Base-by-base conservation (phyloP, 192 early-diverging fungal species). In the Mortierella alpina region DNA sequence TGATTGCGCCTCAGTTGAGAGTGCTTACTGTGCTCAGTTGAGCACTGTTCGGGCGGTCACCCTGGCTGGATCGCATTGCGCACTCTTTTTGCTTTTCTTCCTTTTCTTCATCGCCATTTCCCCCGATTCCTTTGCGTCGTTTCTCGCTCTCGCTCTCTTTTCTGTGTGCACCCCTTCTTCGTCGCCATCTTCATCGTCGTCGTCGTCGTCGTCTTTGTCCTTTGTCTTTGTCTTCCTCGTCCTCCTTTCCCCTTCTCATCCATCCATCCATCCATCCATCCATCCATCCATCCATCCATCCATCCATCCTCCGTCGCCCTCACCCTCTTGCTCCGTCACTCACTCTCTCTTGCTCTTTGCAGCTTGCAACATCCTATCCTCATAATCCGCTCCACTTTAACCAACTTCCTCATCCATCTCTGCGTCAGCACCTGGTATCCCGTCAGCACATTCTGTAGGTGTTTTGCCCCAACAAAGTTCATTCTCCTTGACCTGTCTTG, bases 341-440 rank as follows among this genome's bases (percentile, higher is more conserved):
- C 55, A 22, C 45, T 48, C 55, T 2, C 62, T 59, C 58, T 13
- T 6, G 11, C 49, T 48, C 22, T 41, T 41, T 40, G 12, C 40
- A 13, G 31, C 20, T 15, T 31, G 10, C 58, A 7, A 22, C 7
- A 8, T 23, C 40, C 17, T 59, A n/a, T n/a, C 20, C 58, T 59
- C 40, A 31, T 48, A 20, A 48, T 22, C 45, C 23, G 12, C 47
- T 22, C 45, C 23, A 2, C 47, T 14, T 31, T 22, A 6, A 7
- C 47, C 48, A 44, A 20, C 20, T 9, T 54, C 40, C 51, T 39
- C 54, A 42, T 66, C 23, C 57, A 41, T 55, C 52, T 64, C n/a
- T 54, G 22, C 48, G 23, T 22, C 31, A 31, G 31, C 31, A 31
- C 31, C 3, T 31, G 31, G 31, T 31, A 31, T 31, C 31, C 31